Conservation (phyloP, 306 rosid genomes). For the Prunus mira region DNA sequence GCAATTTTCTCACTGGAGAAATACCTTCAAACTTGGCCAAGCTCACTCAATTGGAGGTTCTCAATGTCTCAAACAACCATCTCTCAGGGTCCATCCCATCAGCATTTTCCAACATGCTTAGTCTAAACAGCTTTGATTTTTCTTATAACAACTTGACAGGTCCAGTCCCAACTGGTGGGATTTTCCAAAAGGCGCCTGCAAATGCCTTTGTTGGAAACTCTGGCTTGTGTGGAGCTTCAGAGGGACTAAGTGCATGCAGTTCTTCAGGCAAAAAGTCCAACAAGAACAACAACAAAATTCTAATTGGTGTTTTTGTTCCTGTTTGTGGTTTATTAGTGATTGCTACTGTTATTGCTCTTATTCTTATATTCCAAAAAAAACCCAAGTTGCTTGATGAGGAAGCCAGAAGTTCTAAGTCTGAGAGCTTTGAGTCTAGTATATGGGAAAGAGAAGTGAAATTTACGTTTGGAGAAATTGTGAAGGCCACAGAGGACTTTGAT, state of each 20-base stretch:
- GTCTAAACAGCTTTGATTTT: slow-evolving; percentile 49
- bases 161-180: slow-evolving; percentile 36
- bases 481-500: slow-evolving; percentile 50
- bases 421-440: slow-evolving; percentile 12
- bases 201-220: slow-evolving; percentile 50
- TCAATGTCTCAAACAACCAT: slow-evolving; percentile 61
- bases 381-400: slow-evolving; percentile 29
- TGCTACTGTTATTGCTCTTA: slow-evolving; percentile 18
- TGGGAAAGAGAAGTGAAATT: slow-evolving; percentile 54
- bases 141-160: slow-evolving; percentile 62
- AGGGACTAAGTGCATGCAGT: slow-evolving; percentile 36
- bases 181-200: slow-evolving; percentile 31
- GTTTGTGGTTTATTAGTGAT: slow-evolving; percentile 31
- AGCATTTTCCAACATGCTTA: slow-evolving; percentile 30
- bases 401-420: slow-evolving; percentile 10
- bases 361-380: slow-evolving; percentile 7
- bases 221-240: slow-evolving; percentile 47
- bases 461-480: slow-evolving; percentile 51
- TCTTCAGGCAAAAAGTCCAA: slow-evolving; percentile 11
- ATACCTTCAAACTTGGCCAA: slow-evolving; percentile 49
- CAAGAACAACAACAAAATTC: slow-evolving; percentile 29
- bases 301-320: slow-evolving; percentile 46
- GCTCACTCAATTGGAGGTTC: slow-evolving; percentile 38
- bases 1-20: slow-evolving; percentile 49
- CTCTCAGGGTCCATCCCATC: slow-evolving; percentile 52